phyloP scores from a whole-genome alignment of 2,329 filamentous ascomycete species.

The Bimuria novae-zelandiae region DNA sequence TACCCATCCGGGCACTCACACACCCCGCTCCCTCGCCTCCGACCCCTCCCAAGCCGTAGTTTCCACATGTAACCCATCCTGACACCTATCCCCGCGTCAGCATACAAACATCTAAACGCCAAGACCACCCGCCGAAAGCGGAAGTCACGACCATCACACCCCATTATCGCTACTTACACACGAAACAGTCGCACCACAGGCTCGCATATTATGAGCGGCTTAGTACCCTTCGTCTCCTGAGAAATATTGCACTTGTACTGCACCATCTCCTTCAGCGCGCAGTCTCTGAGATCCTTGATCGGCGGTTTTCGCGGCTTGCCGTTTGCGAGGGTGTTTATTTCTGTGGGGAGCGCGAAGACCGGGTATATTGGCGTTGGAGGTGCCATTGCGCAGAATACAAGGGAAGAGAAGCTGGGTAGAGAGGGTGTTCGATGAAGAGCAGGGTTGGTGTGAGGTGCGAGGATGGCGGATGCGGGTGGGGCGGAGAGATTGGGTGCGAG shows the following conservation, averaged over 20 bases:
- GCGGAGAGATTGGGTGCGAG: conserved; percentile 57
- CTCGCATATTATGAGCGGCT: conserved; percentile 56
- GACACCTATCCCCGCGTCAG: conserved; percentile 47
- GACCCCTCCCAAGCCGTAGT: conserved; percentile 64
- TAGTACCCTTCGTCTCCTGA: conserved; percentile 41
- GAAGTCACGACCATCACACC: conserved; percentile 17
- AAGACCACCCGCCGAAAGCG: conserved; percentile 16
- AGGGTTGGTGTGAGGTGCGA: too few species aligned
- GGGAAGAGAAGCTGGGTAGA: conserved; percentile 4
- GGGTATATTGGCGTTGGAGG: conserved; percentile 60
- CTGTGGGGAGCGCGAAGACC: conserved; percentile 55
- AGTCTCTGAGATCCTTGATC: conserved; percentile 56
- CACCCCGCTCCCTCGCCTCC: conserved; percentile 31
- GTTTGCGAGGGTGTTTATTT: conserved; percentile 57
- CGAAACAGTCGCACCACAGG: conserved; percentile 64
- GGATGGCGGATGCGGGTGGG: conserved; percentile 28
- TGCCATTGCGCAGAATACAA: conserved; percentile 55
- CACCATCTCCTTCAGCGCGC: conserved; percentile 62
- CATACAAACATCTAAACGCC: conserved; percentile 15
- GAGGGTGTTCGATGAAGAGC: conserved; percentile 7
- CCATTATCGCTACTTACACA: too few species aligned
- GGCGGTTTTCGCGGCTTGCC: conserved; percentile 59
- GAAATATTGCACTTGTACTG: conserved; percentile 66
- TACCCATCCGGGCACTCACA: background rate
- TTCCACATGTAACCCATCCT: conserved; percentile 62